Conservation (phyloP, 306 rosid species). For the Glycyrrhiza uralensis region DNA sequence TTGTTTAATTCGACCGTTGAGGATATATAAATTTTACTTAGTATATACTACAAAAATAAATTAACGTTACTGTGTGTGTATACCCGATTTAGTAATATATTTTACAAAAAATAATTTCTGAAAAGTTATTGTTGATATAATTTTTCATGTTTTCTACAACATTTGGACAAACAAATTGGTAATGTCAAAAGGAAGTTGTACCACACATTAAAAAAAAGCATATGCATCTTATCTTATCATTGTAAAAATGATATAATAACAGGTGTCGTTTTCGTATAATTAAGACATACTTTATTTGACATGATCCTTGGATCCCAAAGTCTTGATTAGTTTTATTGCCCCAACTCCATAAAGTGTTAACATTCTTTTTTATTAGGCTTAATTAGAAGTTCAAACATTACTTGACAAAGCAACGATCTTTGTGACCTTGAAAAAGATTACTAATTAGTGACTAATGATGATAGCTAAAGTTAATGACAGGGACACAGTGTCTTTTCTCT, state of each 20-base stretch:
- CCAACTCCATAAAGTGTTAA: conserved; percentile 28
- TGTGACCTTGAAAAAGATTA: conserved; percentile 25
- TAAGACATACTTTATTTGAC: conserved; percentile 22
- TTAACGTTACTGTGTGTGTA: too few species aligned
- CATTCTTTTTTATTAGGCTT: conserved; percentile 12
- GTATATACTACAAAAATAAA: too few species aligned
- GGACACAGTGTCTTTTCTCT: conserved; percentile 38
- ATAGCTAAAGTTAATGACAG: conserved; percentile 44
- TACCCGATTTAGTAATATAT: too few species aligned
- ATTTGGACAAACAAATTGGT: not conserved
- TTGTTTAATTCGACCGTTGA: too few species aligned
- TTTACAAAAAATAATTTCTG: not conserved
- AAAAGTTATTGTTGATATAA: not conserved
- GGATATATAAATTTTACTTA: too few species aligned
- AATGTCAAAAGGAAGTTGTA: not conserved
- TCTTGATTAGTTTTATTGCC: conserved; percentile 14
- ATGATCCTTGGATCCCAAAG: conserved; percentile 28
- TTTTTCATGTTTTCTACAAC: not conserved
- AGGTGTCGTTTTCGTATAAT: conserved; percentile 18
- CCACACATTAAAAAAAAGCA: not conserved
- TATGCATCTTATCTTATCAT: not conserved
- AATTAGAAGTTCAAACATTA: conserved; percentile 19
- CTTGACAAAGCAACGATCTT: conserved; percentile 30
- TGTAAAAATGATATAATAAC: not conserved
- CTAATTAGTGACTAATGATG: conserved; percentile 40